These are phyloP conservation scores for Entomophthora muscae DNA, from an alignment of 371 early-diverging fungal genomes.

Conservation along the genomic window DNA sequence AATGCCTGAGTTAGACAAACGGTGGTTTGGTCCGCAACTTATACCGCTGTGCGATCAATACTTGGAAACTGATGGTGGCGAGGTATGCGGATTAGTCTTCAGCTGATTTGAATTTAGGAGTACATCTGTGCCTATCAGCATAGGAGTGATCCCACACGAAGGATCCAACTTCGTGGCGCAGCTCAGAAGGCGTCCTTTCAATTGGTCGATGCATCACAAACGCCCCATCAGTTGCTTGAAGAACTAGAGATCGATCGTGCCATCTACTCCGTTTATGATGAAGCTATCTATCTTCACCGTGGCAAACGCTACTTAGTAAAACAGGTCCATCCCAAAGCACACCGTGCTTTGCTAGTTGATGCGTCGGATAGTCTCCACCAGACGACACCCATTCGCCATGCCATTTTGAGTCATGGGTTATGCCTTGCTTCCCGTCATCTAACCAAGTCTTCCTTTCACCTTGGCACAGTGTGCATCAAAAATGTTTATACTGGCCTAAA, in stretches of 20 bases:
- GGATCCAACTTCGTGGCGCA: not conserved
- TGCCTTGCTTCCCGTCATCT: not conserved
- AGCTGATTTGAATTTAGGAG: not conserved
- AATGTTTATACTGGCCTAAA: not conserved
- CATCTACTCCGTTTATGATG: conserved; percentile 38
- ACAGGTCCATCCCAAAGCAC: not conserved
- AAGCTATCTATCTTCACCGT: not conserved
- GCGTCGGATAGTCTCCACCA: not conserved
- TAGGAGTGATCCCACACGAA: too few species aligned
- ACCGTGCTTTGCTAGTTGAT: not conserved
- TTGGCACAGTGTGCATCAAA: not conserved
- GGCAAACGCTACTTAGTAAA: not conserved
- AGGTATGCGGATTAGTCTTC: not conserved
- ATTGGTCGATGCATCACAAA: conserved; percentile 29
- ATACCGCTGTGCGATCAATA: conserved; percentile 15
- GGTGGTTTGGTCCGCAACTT: conserved; percentile 19
- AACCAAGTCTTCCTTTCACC: not conserved
- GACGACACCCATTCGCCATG: not conserved
- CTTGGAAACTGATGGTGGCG: conserved; percentile 14
- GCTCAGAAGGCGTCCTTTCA: conserved; percentile 22
- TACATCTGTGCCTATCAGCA: conserved; percentile 11
- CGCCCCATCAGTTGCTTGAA: conserved; percentile 22
- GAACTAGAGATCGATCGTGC: conserved; percentile 30
- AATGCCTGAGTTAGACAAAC: conserved; percentile 15
- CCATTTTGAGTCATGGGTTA: not conserved